These are phyloP conservation scores for Aspergillus sclerotioniger DNA, from an alignment of 495 filamentous ascomycete genomes.

Conservation along the genomic window DNA sequence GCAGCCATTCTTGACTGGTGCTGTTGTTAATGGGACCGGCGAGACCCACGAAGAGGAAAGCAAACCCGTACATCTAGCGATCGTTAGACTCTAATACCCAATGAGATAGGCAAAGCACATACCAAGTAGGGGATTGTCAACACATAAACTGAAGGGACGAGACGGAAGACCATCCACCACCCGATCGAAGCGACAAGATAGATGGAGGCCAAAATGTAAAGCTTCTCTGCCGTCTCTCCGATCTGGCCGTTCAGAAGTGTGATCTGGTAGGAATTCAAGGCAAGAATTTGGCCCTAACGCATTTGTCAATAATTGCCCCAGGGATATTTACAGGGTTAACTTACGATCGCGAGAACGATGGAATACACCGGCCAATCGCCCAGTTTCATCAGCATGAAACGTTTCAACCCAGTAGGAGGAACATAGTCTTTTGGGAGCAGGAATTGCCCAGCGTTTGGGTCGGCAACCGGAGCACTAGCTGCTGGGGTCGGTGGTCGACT, in stretches of 20 bases:
- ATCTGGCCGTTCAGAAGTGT: slow-evolving; percentile 63
- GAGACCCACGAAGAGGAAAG: slow-evolving; percentile 63
- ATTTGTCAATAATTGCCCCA: background rate
- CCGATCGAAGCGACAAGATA: slow-evolving; percentile 58
- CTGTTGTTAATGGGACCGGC: slow-evolving; percentile 35
- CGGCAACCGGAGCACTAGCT: background rate
- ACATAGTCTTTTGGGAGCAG: slow-evolving; percentile 60
- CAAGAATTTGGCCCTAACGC: slow-evolving; percentile 57
- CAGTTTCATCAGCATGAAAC: slow-evolving; percentile 42
- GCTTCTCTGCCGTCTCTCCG: slow-evolving; percentile 57
- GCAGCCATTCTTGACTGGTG: slow-evolving; percentile 46
- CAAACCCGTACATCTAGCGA: slow-evolving; percentile 49
- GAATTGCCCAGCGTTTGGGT: slow-evolving; percentile 47
- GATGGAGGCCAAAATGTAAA: slow-evolving; percentile 62
- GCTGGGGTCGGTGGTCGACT: background rate
- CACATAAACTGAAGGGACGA: slow-evolving; percentile 45
- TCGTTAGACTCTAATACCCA: background rate
- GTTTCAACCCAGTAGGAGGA: slow-evolving; percentile 62
- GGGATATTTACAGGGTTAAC: background rate
- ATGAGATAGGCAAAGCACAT: background rate
- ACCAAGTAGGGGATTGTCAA: slow-evolving; percentile 1
- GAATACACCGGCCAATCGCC: slow-evolving; percentile 71
- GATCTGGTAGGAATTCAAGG: slow-evolving; percentile 69
- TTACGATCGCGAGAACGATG: slow-evolving; percentile 53
- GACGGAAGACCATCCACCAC: slow-evolving; percentile 65